Percentiles rank a stretch among this genome's conserved stretches.
phyloP scores from a whole-genome alignment of 2,329 filamentous ascomycete genomes.

The Ceratocystis albifundus region DNA sequence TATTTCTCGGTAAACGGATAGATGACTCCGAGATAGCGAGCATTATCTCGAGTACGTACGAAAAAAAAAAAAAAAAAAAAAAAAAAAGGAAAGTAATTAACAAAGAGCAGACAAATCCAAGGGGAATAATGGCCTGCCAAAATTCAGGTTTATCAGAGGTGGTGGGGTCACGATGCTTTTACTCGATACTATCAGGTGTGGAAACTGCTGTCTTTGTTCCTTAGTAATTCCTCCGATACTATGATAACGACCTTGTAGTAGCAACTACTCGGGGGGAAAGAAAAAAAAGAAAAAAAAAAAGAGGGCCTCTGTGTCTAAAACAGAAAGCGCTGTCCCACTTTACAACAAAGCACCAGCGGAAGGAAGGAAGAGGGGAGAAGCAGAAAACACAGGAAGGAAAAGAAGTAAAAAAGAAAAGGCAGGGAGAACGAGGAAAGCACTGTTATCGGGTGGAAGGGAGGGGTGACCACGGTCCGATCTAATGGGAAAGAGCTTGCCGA shows the following conservation, averaged over 20 bases:
- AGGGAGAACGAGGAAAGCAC: neutral
- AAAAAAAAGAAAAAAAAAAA: conserved; percentile 9
- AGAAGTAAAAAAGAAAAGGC: neutral
- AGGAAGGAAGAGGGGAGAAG: neutral
- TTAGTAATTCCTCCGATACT: neutral
- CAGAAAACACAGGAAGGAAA: too few relatives aligned
- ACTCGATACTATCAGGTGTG: conserved; percentile 18
- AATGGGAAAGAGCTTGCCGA: conserved; percentile 10
- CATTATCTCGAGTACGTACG: neutral
- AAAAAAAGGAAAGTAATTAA: neutral
- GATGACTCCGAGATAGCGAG: neutral
- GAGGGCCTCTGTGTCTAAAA: neutral
- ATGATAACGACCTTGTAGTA: conserved; percentile 1
- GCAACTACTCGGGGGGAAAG: neutral
- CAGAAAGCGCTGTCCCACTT: conserved; percentile 6
- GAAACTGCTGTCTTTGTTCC: conserved; percentile 7
- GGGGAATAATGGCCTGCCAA: neutral
- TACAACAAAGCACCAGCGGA: conserved; percentile 2
- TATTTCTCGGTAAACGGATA: conserved; percentile 11
- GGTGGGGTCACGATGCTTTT: conserved; percentile 2
- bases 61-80: neutral
- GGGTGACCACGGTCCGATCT: conserved; percentile 8
- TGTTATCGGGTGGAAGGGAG: conserved; percentile 14
- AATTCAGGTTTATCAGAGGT: neutral
- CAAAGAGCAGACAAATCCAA: neutral